Evolutionary conservation across 805 yeast species (phyloP), one percentile per base, ranked within the genome.

Genomic region (Blastobotrys terrestris): DNA sequence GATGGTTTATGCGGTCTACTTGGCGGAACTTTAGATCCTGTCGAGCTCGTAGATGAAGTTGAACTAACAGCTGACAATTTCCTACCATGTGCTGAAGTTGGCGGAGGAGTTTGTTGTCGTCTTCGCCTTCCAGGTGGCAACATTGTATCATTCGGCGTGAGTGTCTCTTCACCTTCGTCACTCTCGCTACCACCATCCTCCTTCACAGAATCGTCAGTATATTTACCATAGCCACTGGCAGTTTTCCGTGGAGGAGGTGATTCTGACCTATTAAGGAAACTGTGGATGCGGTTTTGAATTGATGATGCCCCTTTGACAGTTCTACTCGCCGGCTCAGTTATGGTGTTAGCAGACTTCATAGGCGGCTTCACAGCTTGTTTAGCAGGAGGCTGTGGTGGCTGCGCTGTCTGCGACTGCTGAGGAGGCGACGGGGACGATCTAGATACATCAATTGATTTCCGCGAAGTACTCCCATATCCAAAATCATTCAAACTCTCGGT

Each of bases 191-290:
- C 35, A 11, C 11, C 8, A 41, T 42, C 53, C 3, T 50, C 51
- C 15, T 31, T n/a, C n/a, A n/a, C n/a, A 11, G 35, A 5, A 26
- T 26, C 56, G 48, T 77, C 84, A 0, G 91, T 82, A 63, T 77
- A 87, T 63, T 80, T 80, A 5, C 96, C 96, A 66, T 90, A 89
- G 0, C 96, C 96, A 3, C 74, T 67, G 0, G 96, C 96, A 0
- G 92, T 82, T 60, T 79, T 83, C 15, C 69, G 64, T 0, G 77
- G 70, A 2, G 78, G 77, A 11, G 78, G 77, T 44, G 66, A 62
- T 11, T 62, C 58, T 16, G 58, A 49, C 20, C 65, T 58, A 51
- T 60, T 59, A 41, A 69, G 58, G 35, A 67, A 63, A 39, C 58
- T 56, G 31, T 67, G 64, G 21, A 69, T 67, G 31, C 73, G 64